Evolutionary conservation across 129 eudicot genomes (phyloP).

Genomic region (Artemisia tridentata): DNA sequence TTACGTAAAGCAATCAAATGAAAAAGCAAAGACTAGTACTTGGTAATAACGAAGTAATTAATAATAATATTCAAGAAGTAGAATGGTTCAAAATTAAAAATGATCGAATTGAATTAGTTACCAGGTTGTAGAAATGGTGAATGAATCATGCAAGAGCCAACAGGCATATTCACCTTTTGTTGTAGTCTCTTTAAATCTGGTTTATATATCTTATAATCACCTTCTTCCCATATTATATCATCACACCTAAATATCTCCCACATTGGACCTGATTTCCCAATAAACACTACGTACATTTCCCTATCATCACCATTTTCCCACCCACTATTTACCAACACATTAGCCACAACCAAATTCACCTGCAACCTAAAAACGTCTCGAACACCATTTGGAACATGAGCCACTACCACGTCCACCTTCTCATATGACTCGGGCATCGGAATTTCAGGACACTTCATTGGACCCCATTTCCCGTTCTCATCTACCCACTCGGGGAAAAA

Average conservation of each 20-base stretch:
- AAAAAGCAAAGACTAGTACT: background rate
- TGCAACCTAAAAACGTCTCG: constrained; percentile 65
- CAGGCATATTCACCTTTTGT: constrained; percentile 62
- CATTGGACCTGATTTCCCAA: constrained; percentile 63
- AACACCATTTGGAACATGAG: constrained; percentile 50
- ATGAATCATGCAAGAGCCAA: constrained; percentile 60
- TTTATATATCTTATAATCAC: constrained; percentile 50
- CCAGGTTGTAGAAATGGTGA: constrained; percentile 33
- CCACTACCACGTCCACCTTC: constrained; percentile 61
- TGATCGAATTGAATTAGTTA: background rate
- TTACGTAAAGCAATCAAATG: constrained; percentile 18
- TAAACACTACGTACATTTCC: constrained; percentile 54
- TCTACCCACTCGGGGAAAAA: constrained; percentile 68
- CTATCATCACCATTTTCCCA: constrained; percentile 24
- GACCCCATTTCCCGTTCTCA: constrained; percentile 36
- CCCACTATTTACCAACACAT: constrained; percentile 49
- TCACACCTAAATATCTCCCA: constrained; percentile 80
- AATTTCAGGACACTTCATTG: constrained; percentile 50
- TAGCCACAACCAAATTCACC: constrained; percentile 65
- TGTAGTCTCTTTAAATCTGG: constrained; percentile 50
- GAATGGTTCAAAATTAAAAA: background rate
- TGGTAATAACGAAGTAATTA: background rate
- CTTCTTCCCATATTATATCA: constrained; percentile 59
- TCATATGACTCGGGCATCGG: constrained; percentile 50
- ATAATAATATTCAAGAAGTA: background rate